Conservation (phyloP, 139 green algal species). For the Tetradesmus lagerheimii region DNA sequence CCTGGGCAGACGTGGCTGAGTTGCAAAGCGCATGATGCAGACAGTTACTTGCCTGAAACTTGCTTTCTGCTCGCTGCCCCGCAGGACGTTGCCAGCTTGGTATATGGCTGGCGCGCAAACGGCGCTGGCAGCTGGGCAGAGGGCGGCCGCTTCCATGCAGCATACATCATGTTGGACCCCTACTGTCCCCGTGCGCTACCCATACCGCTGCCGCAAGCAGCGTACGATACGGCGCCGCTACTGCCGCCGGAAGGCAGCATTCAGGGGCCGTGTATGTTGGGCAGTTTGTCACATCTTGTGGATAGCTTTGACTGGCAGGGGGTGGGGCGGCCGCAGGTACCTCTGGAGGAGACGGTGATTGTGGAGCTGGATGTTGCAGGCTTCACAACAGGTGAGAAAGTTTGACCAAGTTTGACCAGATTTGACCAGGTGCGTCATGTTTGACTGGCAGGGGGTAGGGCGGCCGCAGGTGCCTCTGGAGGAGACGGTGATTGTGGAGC, state of each 20-base stretch:
- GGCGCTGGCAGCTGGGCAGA: slow-evolving; percentile 9
- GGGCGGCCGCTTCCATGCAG: slow-evolving; percentile 41
- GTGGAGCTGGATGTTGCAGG: slow-evolving; percentile 75
- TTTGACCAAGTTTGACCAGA: too few relatives aligned
- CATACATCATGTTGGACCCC: slow-evolving; percentile 72
- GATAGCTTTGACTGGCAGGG: slow-evolving; percentile 55
- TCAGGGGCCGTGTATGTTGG: slow-evolving; percentile 56
- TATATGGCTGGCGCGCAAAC: slow-evolving; percentile 44
- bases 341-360: slow-evolving; percentile 64
- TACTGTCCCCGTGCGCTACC: slow-evolving; percentile 54
- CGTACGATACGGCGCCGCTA: slow-evolving; percentile 60
- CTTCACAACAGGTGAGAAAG: slow-evolving; percentile 35
- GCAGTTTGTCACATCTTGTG: slow-evolving; percentile 64
- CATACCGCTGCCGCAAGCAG: slow-evolving; percentile 58
- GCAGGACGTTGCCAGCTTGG: slow-evolving; percentile 34
- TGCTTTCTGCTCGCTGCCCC: neutral
- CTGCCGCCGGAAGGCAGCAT: slow-evolving; percentile 40
- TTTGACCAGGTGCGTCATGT: too few relatives aligned
- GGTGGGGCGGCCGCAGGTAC: neutral
- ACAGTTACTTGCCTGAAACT: too few relatives aligned
- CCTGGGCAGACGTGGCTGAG: slow-evolving; percentile 13
- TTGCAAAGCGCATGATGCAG: too few relatives aligned
- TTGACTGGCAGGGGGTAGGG: neutral
- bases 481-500: slow-evolving; percentile 66
- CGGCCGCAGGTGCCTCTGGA: slow-evolving; percentile 51